These are phyloP conservation scores for Gliomastix tumulicola DNA, from an alignment of 2,329 filamentous ascomycete species.

Conservation along the genomic window DNA sequence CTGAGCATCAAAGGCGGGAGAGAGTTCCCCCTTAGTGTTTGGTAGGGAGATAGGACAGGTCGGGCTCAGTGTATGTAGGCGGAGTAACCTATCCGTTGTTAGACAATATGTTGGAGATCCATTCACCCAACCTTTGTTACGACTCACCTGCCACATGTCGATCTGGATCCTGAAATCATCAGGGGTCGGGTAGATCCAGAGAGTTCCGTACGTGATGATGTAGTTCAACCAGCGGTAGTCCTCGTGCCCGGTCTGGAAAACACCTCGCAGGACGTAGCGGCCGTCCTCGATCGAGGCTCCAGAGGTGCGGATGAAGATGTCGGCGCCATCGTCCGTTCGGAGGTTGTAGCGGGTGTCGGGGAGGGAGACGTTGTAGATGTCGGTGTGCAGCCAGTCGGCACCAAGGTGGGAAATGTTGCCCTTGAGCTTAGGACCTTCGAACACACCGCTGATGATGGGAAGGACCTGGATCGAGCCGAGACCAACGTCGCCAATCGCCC, in stretches of 20 bases:
- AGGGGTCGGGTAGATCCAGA: too few species aligned
- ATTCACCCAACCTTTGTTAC: too few species aligned
- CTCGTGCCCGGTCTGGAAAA: conserved; percentile 24
- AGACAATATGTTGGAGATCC: too few species aligned
- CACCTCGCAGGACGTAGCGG: conserved; percentile 12
- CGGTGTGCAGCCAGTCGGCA: conserved; percentile 27
- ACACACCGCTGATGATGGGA: conserved; percentile 25
- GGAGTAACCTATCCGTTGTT: too few species aligned
- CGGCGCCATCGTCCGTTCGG: conserved; percentile 25
- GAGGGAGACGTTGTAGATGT: conserved; percentile 24
- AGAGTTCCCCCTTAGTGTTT: too few species aligned
- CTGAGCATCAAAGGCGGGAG: too few species aligned
- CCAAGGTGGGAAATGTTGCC: conserved; percentile 21
- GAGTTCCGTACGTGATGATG: too few species aligned
- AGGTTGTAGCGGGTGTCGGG: conserved; percentile 30
- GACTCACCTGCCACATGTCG: conserved; percentile 14
- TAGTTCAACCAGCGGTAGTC: too few species aligned
- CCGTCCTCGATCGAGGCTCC: conserved; percentile 26
- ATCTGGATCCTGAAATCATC: conserved; percentile 13
- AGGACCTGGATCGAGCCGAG: conserved; percentile 9
- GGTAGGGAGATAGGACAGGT: too few species aligned
- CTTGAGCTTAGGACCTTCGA: conserved; percentile 23
- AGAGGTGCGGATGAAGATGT: conserved; percentile 26
- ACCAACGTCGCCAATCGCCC: conserved; percentile 1
- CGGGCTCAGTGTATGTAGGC: too few species aligned